These are phyloP conservation scores for Diaporthe sp. DNA, from an alignment of 2,329 filamentous ascomycete species.

Conservation along the genomic window DNA sequence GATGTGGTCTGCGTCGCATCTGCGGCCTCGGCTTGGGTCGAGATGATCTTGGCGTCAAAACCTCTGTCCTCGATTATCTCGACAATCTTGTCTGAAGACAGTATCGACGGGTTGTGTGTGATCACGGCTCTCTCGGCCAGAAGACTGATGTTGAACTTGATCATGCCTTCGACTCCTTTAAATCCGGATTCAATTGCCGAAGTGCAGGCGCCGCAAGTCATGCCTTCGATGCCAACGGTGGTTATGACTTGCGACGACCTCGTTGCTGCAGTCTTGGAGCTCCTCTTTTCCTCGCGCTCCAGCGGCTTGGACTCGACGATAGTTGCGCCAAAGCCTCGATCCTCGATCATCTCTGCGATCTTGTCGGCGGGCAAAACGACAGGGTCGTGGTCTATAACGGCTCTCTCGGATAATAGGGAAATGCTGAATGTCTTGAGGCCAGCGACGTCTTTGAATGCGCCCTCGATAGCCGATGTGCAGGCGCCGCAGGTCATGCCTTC, in stretches of 20 bases:
- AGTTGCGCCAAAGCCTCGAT: constrained; percentile 84
- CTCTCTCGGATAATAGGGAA: constrained; percentile 85
- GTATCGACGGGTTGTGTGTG: constrained; percentile 80
- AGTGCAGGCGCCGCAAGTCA: constrained; percentile 98
- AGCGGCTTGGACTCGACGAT: constrained; percentile 79
- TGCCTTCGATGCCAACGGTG: constrained; percentile 91
- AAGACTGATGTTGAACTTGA: constrained; percentile 95
- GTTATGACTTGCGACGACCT: constrained; percentile 73
- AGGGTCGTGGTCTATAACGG: constrained; percentile 86
- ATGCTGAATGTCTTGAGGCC: constrained; percentile 85
- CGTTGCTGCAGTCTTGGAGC: constrained; percentile 47
- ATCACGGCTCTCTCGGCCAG: constrained; percentile 93
- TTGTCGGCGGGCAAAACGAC: constrained; percentile 64
- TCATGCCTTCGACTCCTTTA: constrained; percentile 79
- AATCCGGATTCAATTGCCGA: constrained; percentile 91
- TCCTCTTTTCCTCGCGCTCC: constrained; percentile 52
- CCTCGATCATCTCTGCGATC: constrained; percentile 73
- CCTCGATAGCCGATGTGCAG: constrained; percentile 88
- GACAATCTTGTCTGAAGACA: constrained; percentile 80
- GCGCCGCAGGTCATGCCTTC: constrained; percentile 94
- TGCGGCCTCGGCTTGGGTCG: constrained; percentile 74
- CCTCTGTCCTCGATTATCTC: constrained; percentile 91
- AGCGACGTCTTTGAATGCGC: constrained; percentile 80
- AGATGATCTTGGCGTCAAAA: constrained; percentile 88
- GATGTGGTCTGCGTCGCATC: constrained; percentile 69